These are phyloP conservation scores for Eleusine indica DNA, from an alignment of 176 grass and related monocot species.

Conservation along the genomic window DNA sequence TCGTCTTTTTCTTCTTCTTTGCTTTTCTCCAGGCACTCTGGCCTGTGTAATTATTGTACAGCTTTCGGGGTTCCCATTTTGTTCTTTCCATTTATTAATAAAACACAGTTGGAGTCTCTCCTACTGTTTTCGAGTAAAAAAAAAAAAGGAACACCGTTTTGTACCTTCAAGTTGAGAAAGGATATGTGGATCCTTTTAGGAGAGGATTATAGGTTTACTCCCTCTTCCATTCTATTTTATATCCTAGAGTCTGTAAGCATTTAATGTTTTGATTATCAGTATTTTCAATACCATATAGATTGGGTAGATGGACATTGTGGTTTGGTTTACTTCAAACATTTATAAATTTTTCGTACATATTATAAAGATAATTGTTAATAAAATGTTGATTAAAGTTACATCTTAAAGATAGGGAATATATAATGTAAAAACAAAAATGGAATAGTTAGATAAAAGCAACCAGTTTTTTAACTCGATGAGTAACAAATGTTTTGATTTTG, in stretches of 20 bases:
- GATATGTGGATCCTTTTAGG: neutral
- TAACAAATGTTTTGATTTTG: conserved; percentile 39
- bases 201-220: neutral
- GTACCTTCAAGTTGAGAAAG: neutral
- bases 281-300: neutral
- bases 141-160: neutral
- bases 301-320: neutral
- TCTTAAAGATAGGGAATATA: neutral
- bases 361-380: neutral
- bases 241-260: neutral
- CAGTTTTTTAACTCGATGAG: conserved; percentile 8
- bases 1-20: no score
- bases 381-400: conserved; percentile 6
- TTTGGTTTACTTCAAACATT: neutral
- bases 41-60: no score
- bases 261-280: neutral
- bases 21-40: no score
- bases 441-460: no score
- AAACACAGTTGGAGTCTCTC: no score
- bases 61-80: no score
- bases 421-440: neutral
- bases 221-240: neutral
- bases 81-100: no score
- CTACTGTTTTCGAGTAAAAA: neutral
- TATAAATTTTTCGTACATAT: neutral